Evolutionary conservation across 495 filamentous ascomycete species (phyloP), one percentile per base, ranked within the genome.

Genomic region (Letharia columbiana): DNA sequence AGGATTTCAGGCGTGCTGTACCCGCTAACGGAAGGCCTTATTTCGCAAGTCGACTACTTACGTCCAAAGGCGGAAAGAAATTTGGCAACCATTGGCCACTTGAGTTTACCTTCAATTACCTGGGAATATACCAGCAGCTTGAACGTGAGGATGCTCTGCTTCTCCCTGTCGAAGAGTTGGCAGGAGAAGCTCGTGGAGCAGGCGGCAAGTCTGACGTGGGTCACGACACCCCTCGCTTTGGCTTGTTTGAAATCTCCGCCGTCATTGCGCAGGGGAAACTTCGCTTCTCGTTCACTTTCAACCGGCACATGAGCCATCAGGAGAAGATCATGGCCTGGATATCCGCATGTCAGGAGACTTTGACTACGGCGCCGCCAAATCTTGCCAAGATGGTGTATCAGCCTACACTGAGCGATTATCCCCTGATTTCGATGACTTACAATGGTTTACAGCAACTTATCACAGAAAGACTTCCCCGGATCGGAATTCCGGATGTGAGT

Each of bases 81-180:
- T 80, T 79, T 50, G 65, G 71, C 33, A 72, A 78, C 20, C 82
- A 82, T 4, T 83, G 78, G 73, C 87, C 87, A 9, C 82, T 90
- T 67, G 89, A 91, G 73, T 82, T 91, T 47, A 82, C 83, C 3
- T 89, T 91, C 73, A 89, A 87, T 69, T 90, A 90, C 67, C 79
- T 86, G 17, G 88, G 86, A 0, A 79, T 84, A 23, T 77, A 85
- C 66, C 85, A 87, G 61, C 83, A 86, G 65, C 70, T 89, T 0
- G 85, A 87, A 73, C 78, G 83, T 39, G 77, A 81, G 31, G 85
- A 86, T 61, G 81, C 83, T 8, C 75, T 90, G 0, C 81, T 90
- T 68, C 81, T 85, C 62, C 81, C 84, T 37, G 77, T 79, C 11
- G 77, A 84, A 23, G 76, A 78, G 58, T 77, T 82, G 75, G 80